phyloP scores from a whole-genome alignment of 805 yeast species.

The Sugiyamaella floridensis region DNA sequence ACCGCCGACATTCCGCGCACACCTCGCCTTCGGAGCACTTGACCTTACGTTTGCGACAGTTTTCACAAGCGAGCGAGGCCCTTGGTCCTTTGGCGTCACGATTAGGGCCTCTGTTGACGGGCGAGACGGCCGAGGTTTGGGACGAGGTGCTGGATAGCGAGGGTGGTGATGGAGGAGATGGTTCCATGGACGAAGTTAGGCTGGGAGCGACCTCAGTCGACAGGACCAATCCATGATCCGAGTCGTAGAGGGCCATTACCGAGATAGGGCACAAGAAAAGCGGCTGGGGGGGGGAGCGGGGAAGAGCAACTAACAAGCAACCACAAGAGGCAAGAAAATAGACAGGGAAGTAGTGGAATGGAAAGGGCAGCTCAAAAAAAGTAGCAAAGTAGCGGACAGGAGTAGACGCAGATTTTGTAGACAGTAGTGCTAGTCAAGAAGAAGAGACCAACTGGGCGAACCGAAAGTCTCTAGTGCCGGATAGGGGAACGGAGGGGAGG shows the following conservation, averaged over 20 bases:
- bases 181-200: neutral
- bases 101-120: neutral
- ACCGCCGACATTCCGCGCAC: conserved; percentile 13
- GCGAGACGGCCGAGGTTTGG: neutral
- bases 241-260: neutral
- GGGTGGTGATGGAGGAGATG: neutral
- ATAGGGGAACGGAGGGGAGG: no score
- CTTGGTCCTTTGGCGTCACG: conserved; percentile 5
- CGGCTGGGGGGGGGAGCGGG: neutral
- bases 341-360: no score
- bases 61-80: conserved; percentile 17
- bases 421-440: no score
- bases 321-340: no score
- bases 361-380: no score
- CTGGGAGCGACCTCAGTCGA: neutral
- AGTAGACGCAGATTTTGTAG: no score
- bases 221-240: neutral
- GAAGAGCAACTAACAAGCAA: neutral
- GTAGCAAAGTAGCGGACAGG: no score
- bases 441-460: no score
- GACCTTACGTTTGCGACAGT: conserved; percentile 15
- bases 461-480: no score
- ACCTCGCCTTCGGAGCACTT: conserved; percentile 16
- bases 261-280: neutral
- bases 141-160: neutral